Conservation (phyloP, 768 basidiomycete species). For the Tubosaeta brunneosetosa region DNA sequence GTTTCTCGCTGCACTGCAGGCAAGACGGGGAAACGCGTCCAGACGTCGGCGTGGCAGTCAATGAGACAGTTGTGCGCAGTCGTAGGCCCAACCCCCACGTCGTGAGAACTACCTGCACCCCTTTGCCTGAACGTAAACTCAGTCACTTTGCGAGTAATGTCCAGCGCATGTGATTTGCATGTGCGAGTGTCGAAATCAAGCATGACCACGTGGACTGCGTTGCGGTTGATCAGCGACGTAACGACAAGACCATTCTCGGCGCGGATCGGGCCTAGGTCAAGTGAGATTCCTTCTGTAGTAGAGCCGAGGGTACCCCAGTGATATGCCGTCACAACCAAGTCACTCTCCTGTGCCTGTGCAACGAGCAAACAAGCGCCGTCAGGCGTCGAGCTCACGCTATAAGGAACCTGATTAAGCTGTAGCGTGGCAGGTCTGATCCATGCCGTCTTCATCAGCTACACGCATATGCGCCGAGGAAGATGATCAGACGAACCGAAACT, state of each 20-base stretch:
- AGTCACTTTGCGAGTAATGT: no score
- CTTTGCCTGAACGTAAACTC: slow-evolving; percentile 47
- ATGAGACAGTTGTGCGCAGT: slow-evolving; percentile 47
- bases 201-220: no score
- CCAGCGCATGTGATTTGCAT: no score
- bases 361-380: background rate
- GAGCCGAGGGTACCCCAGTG: slow-evolving; percentile 59
- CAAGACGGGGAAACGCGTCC: slow-evolving; percentile 57
- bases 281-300: slow-evolving; percentile 34
- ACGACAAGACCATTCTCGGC: slow-evolving; percentile 7
- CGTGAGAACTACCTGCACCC: slow-evolving; percentile 18
- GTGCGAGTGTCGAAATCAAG: no score
- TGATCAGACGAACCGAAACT: background rate
- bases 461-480: background rate
- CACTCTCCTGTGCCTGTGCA: slow-evolving; percentile 16
- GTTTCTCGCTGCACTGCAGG: slow-evolving; percentile 48
- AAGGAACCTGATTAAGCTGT: no score
- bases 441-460: background rate
- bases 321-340: slow-evolving; percentile 29
- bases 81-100: background rate
- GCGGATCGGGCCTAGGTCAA: slow-evolving; percentile 30
- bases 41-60: slow-evolving; percentile 52
- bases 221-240: no score
- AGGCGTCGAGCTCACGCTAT: no score
- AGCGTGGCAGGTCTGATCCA: slow-evolving; percentile 37